These are phyloP conservation scores for Pseudoscleropodium purum DNA, from an alignment of 225 moss, liverwort and hornwort species.

Conservation along the genomic window DNA sequence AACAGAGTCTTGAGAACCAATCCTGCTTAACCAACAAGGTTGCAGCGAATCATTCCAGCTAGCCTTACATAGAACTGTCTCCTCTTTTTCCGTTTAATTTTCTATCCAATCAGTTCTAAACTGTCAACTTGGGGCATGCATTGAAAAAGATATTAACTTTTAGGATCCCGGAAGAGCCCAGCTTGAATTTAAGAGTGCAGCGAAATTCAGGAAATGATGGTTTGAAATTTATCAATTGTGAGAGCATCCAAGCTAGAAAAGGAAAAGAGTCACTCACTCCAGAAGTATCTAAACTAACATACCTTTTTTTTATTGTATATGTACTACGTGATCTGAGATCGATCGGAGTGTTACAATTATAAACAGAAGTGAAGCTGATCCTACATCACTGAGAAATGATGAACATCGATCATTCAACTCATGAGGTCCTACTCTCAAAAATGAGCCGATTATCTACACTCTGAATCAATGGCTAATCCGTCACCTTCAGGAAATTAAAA, in stretches of 20 bases:
- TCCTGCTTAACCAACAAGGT: background rate
- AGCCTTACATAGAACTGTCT: background rate
- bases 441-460: constrained; percentile 48
- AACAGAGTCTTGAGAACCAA: background rate
- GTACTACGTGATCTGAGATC: constrained; percentile 17
- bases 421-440: constrained; percentile 29
- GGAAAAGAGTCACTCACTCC: background rate
- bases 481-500: background rate
- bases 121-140: background rate
- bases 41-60: background rate
- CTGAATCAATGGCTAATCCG: constrained; percentile 28
- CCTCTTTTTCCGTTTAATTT: background rate
- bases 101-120: background rate
- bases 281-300: constrained; percentile 18
- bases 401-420: constrained; percentile 16
- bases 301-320: constrained; percentile 24
- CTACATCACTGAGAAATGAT: constrained; percentile 1
- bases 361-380: constrained; percentile 19
- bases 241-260: background rate
- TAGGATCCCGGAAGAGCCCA: background rate
- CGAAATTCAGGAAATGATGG: background rate
- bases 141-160: background rate
- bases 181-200: background rate
- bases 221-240: background rate
- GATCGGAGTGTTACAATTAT: constrained; percentile 26